Evolutionary conservation across 306 rosid genomes (phyloP).

Genomic region (Mimosa pudica): DNA sequence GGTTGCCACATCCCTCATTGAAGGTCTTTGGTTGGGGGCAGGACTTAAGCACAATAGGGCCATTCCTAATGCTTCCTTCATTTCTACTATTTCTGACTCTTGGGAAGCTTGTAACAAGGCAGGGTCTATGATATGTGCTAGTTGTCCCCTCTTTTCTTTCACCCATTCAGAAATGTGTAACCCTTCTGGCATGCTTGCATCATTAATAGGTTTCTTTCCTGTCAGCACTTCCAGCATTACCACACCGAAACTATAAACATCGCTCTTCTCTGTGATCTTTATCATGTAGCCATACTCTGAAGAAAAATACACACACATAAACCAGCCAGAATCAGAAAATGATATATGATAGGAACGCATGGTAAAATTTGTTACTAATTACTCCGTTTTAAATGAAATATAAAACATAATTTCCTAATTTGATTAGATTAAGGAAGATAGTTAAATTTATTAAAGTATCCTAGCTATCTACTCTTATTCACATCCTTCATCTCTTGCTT

Average conservation of each 20-base stretch:
- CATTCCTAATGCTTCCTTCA: conserved; percentile 61
- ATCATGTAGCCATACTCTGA: conserved; percentile 64
- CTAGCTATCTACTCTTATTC: too few relatives aligned
- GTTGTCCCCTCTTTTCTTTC: conserved; percentile 42
- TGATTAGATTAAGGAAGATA: too few relatives aligned
- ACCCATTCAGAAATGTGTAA: conserved; percentile 68
- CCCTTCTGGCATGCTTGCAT: conserved; percentile 65
- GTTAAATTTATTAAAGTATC: too few relatives aligned
- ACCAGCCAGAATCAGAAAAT: background rate
- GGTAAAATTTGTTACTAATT: too few relatives aligned
- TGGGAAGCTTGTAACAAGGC: conserved; percentile 39
- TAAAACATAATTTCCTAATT: too few relatives aligned
- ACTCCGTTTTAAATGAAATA: too few relatives aligned
- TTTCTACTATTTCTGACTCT: conserved; percentile 57
- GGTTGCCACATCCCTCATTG: conserved; percentile 64
- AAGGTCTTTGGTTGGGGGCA: conserved; percentile 58
- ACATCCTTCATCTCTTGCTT: too few relatives aligned
- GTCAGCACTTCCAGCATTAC: conserved; percentile 62
- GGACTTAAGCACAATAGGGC: conserved; percentile 57
- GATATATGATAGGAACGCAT: too few relatives aligned
- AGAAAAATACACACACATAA: background rate
- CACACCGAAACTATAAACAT: conserved; percentile 64
- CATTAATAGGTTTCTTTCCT: conserved; percentile 62
- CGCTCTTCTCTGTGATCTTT: conserved; percentile 71
- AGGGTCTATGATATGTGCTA: conserved; percentile 57